Conservation (phyloP, 1,284 basidiomycete genomes). For the Boletellus dicymbophilus region DNA sequence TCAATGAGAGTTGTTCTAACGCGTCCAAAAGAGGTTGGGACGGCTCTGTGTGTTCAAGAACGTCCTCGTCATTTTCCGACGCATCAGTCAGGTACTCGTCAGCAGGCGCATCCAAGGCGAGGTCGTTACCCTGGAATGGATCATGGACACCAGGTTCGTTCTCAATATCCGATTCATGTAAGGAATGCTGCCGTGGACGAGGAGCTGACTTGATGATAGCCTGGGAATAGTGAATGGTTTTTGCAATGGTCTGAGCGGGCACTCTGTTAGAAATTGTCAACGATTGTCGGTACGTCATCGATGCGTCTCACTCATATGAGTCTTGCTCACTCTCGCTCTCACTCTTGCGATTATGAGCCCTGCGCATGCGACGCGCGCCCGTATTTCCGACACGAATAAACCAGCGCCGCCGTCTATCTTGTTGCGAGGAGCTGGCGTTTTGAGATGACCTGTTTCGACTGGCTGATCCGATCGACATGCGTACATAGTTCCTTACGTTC, state of each 20-base stretch:
- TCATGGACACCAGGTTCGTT: neutral
- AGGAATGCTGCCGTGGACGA: neutral
- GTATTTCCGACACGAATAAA: slow-evolving; percentile 16
- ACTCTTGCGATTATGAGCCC: neutral
- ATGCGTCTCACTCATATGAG: slow-evolving; percentile 14
- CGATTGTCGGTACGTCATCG: neutral
- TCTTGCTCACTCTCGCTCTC: neutral
- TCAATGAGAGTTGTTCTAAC: slow-evolving; percentile 20
- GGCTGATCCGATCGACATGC: slow-evolving; percentile 25
- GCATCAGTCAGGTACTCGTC: neutral
- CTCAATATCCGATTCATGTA: slow-evolving; percentile 9
- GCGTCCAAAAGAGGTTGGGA: slow-evolving; percentile 23
- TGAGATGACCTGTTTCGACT: slow-evolving; percentile 3
- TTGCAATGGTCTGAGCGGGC: slow-evolving; percentile 3
- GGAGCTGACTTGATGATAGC: slow-evolving; percentile 7
- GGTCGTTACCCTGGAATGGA: slow-evolving; percentile 3
- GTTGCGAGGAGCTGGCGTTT: neutral
- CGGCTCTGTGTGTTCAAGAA: slow-evolving; percentile 9
- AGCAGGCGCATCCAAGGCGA: slow-evolving; percentile 1
- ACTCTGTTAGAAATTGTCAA: slow-evolving; percentile 14
- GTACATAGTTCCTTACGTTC: slow-evolving; percentile 10
- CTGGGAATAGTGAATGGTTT: slow-evolving; percentile 13
- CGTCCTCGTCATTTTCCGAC: slow-evolving; percentile 13
- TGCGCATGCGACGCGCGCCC: neutral
- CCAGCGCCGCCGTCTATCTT: slow-evolving; percentile 23